Conservation (phyloP, 768 basidiomycete genomes). For the Botryobasidium botryosum region DNA sequence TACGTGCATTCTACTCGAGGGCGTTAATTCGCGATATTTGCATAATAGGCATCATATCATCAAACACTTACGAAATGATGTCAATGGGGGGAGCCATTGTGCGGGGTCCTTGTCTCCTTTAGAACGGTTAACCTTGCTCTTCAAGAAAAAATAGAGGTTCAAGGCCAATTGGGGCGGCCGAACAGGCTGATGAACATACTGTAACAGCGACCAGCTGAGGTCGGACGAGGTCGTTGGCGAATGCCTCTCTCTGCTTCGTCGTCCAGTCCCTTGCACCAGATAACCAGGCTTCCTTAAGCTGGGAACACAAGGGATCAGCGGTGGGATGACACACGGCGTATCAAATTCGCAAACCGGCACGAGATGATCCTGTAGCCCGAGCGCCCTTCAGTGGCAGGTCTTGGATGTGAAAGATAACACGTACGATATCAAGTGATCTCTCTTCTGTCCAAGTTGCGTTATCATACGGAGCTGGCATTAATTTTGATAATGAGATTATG, state of each 20-base stretch:
- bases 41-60: not conserved
- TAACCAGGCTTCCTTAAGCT: constrained; percentile 39
- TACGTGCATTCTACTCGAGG: constrained; percentile 29
- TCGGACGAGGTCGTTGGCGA: constrained; percentile 37
- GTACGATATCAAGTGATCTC: constrained; percentile 31
- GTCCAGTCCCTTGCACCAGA: constrained; percentile 40
- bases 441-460: constrained; percentile 26
- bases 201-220: constrained; percentile 39
- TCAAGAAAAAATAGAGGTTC: constrained; percentile 15
- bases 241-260: constrained; percentile 30
- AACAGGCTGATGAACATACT: constrained; percentile 17
- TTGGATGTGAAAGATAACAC: constrained; percentile 10
- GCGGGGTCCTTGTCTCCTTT: constrained; percentile 30
- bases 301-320: no score
- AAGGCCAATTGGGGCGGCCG: constrained; percentile 35
- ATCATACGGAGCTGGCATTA: constrained; percentile 38
- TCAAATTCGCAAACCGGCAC: no score
- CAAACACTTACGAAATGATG: constrained; percentile 19
- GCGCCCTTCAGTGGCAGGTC: no score
- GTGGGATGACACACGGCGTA: no score
- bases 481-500: constrained; percentile 17
- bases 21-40: not conserved
- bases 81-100: constrained; percentile 34
- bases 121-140: constrained; percentile 18
- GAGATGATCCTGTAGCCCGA: no score